Percentiles rank a stretch among this genome's conserved stretches.
phyloP scores from a whole-genome alignment of 2,329 filamentous ascomycete genomes.

The Fusarium veterinarium region DNA sequence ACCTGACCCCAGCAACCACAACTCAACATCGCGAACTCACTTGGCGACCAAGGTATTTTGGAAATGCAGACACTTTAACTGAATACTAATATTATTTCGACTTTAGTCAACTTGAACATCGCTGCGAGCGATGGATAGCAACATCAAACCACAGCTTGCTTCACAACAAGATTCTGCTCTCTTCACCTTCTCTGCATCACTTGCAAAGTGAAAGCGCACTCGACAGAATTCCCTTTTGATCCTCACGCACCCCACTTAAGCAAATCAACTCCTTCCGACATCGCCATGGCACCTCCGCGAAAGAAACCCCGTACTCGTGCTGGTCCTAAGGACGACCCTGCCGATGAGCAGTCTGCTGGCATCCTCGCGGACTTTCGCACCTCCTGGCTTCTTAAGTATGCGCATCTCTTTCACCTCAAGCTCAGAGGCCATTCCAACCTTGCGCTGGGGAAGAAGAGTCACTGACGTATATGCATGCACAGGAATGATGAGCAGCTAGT shows the following conservation, averaged over 20 bases:
- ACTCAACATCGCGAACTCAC: not conserved
- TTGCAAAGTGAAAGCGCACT: not conserved
- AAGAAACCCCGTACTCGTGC: conserved; percentile 35
- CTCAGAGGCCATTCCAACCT: not conserved
- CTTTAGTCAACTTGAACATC: not conserved
- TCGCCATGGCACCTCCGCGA: conserved; percentile 26
- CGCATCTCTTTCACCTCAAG: conserved; percentile 1
- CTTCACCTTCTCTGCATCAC: not conserved
- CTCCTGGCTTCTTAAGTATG: conserved; percentile 51
- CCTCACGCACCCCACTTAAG: not conserved
- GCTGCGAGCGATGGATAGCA: not conserved
- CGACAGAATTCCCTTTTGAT: not conserved
- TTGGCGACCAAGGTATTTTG: not conserved
- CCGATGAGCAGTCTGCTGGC: conserved; percentile 38
- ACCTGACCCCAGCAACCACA: not conserved
- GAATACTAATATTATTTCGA: not conserved
- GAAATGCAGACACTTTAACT: not conserved
- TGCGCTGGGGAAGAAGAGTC: not conserved
- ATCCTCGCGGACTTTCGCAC: conserved; percentile 48
- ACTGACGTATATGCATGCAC: conserved; percentile 7
- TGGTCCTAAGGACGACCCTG: conserved; percentile 24
- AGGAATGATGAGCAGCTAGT: conserved; percentile 48
- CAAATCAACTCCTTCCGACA: not conserved
- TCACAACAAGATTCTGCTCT: not conserved
- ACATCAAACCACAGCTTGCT: not conserved